phyloP scores from a whole-genome alignment of 2,329 filamentous ascomycete species.

The Graphilbum fragrans region DNA sequence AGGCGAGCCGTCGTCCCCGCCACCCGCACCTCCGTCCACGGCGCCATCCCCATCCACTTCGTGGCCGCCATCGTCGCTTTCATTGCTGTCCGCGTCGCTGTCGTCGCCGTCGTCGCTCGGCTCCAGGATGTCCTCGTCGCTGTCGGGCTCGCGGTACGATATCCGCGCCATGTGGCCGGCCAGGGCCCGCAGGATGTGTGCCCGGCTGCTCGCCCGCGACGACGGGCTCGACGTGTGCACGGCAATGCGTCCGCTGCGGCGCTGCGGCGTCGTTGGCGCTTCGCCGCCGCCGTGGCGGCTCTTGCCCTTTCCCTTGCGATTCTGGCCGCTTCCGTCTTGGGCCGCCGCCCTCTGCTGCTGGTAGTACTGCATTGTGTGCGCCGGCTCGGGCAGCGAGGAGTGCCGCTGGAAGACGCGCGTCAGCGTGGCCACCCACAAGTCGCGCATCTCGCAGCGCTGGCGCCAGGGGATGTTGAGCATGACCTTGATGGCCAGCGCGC shows the following conservation, averaged over 20 bases:
- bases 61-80: slow-evolving; percentile 4
- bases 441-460: slow-evolving; percentile 65
- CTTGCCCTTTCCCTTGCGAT: background rate
- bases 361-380: slow-evolving; percentile 11
- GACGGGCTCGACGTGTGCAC: slow-evolving; percentile 12
- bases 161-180: slow-evolving; percentile 3
- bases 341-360: background rate
- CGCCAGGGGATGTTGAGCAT: slow-evolving; percentile 76
- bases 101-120: background rate
- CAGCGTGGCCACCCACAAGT: slow-evolving; percentile 63
- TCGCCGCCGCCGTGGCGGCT: background rate
- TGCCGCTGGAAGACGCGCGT: slow-evolving; percentile 50
- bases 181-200: slow-evolving; percentile 2
- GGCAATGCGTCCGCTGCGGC: slow-evolving; percentile 25
- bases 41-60: slow-evolving; percentile 7
- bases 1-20: background rate
- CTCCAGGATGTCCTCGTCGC: slow-evolving; percentile 24
- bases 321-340: background rate
- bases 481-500: slow-evolving; percentile 59
- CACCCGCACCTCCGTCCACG: slow-evolving; percentile 3
- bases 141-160: slow-evolving; percentile 34
- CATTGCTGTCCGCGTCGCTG: slow-evolving; percentile 3
- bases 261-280: background rate
- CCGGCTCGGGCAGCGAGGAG: slow-evolving; percentile 11
- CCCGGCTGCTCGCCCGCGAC: slow-evolving; percentile 16